These are phyloP conservation scores for Fusarium proliferatum DNA, from an alignment of 2,329 filamentous ascomycete genomes.

Conservation along the genomic window DNA sequence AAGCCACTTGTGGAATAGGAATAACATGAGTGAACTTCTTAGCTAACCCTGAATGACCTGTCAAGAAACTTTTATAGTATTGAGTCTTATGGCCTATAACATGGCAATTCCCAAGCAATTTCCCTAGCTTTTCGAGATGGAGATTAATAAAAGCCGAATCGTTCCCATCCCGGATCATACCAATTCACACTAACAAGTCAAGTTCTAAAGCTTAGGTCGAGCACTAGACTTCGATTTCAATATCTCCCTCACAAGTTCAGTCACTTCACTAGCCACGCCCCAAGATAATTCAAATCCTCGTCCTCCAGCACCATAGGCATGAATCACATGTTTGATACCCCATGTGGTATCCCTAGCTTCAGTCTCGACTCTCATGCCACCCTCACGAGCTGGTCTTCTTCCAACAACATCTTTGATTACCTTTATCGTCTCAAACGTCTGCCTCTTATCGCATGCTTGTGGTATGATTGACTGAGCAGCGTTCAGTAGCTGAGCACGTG, in stretches of 20 bases:
- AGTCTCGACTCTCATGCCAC: slow-evolving; percentile 57
- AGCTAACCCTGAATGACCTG: too few species aligned
- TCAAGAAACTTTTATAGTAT: too few species aligned
- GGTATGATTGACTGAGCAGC: slow-evolving; percentile 25
- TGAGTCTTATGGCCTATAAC: too few species aligned
- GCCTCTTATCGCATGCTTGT: slow-evolving; percentile 7
- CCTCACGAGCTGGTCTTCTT: slow-evolving; percentile 57
- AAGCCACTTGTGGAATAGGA: neutral
- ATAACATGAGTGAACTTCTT: neutral
- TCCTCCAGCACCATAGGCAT: slow-evolving; percentile 70
- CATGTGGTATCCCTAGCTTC: slow-evolving; percentile 25
- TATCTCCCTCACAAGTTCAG: slow-evolving; percentile 20
- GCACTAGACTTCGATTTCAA: neutral
- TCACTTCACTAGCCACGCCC: slow-evolving; percentile 66
- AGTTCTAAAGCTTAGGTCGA: slow-evolving; percentile 17
- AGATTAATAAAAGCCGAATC: too few species aligned
- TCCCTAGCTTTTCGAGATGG: too few species aligned
- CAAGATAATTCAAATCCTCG: slow-evolving; percentile 71
- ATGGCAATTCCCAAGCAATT: too few species aligned
- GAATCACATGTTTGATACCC: slow-evolving; percentile 52
- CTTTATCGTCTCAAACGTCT: slow-evolving; percentile 22
- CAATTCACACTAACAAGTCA: too few species aligned
- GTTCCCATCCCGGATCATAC: too few species aligned
- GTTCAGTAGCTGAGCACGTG: slow-evolving; percentile 50
- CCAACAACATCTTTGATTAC: slow-evolving; percentile 60